phyloP scores from a whole-genome alignment of 2,329 filamentous ascomycete species.

The Tetracladium maxilliforme region DNA sequence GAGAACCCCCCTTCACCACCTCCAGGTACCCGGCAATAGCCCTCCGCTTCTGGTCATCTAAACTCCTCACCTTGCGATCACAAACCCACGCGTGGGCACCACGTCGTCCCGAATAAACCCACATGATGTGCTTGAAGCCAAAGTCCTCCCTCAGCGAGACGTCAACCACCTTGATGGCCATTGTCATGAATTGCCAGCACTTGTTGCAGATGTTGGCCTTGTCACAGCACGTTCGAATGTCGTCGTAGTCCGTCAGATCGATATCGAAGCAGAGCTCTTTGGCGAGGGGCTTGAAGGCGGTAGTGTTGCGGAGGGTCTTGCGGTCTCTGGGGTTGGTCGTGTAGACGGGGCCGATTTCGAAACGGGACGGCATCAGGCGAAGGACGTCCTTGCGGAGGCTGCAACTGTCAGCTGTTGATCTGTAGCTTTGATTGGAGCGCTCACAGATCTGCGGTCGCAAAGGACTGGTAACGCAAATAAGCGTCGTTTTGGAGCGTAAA shows the following conservation, averaged over 20 bases:
- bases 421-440: constrained; percentile 9
- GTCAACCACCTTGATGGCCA: constrained; percentile 93
- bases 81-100: constrained; percentile 98
- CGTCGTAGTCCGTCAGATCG: constrained; percentile 97
- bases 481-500: constrained; percentile 88
- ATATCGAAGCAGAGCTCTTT: constrained; percentile 99
- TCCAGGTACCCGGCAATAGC: constrained; percentile 85
- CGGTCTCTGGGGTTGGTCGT: constrained; percentile 85
- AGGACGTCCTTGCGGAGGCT: constrained; percentile 86
- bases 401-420: constrained; percentile 5
- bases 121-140: constrained; percentile 91
- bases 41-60: constrained; percentile 75
- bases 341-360: constrained; percentile 98
- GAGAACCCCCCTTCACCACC: constrained; percentile 71
- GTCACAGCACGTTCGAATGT: constrained; percentile 86
- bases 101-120: constrained; percentile 95
- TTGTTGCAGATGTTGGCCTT: constrained; percentile 87
- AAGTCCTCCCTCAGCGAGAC: constrained; percentile 82
- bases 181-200: constrained; percentile 95
- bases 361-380: constrained; percentile 75
- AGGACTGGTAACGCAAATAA: constrained; percentile 84
- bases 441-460: constrained; percentile 48
- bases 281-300: constrained; percentile 70
- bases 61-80: constrained; percentile 67
- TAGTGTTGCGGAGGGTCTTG: constrained; percentile 69